Conservation (phyloP, 495 filamentous ascomycete species). For the Friedmanniomyces simplex region DNA sequence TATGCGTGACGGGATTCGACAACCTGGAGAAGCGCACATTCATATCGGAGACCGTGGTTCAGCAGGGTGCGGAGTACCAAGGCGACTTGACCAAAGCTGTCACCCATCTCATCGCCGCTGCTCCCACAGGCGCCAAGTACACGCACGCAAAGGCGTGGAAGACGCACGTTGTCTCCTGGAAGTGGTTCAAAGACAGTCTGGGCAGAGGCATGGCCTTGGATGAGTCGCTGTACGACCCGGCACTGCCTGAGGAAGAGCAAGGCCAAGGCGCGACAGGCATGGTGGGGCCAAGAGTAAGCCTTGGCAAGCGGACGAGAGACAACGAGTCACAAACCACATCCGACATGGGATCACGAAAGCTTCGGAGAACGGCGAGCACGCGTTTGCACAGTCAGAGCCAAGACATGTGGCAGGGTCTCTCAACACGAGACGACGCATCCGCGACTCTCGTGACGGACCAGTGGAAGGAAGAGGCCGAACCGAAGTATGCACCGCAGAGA, state of each 20-base stretch:
- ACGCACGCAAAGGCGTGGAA: slow-evolving; percentile 70
- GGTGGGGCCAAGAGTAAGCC: slow-evolving; percentile 6
- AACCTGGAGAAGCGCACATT: slow-evolving; percentile 57
- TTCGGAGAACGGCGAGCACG: slow-evolving; percentile 70
- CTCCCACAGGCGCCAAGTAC: slow-evolving; percentile 77
- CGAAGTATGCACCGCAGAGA: neutral
- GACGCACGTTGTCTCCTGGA: slow-evolving; percentile 62
- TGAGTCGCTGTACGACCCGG: slow-evolving; percentile 69
- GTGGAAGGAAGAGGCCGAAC: slow-evolving; percentile 16
- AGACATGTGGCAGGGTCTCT: slow-evolving; percentile 80
- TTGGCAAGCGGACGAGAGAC: slow-evolving; percentile 39
- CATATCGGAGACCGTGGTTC: slow-evolving; percentile 52
- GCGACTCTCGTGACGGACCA: slow-evolving; percentile 27
- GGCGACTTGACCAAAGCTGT: slow-evolving; percentile 77
- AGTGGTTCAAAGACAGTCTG: slow-evolving; percentile 80
- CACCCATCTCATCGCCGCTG: slow-evolving; percentile 73
- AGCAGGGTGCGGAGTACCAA: slow-evolving; percentile 70
- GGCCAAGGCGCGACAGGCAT: slow-evolving; percentile 58
- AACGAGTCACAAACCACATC: slow-evolving; percentile 15
- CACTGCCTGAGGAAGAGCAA: slow-evolving; percentile 53
- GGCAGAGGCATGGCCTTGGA: slow-evolving; percentile 90
- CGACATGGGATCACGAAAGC: slow-evolving; percentile 51
- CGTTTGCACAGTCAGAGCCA: slow-evolving; percentile 70
- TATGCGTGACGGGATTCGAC: slow-evolving; percentile 86
- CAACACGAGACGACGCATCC: slow-evolving; percentile 41